phyloP scores from a whole-genome alignment of 2,329 filamentous ascomycete species.

The Colletotrichum sp. region DNA sequence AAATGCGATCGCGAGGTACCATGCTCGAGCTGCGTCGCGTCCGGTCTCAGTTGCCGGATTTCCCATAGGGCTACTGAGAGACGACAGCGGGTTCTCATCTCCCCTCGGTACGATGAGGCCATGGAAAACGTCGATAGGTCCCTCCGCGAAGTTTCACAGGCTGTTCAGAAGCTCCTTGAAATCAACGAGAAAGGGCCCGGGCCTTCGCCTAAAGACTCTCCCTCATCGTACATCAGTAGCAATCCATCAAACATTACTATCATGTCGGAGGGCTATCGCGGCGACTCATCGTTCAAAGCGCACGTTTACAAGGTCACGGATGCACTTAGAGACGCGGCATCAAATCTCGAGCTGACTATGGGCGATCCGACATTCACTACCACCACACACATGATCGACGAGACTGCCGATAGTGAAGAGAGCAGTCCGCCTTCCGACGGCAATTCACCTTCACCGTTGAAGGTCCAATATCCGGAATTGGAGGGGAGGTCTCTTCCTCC shows the following conservation, averaged over 20 bases:
- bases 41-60: slow-evolving; percentile 28
- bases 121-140: slow-evolving; percentile 30
- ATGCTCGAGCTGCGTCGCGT: slow-evolving; percentile 32
- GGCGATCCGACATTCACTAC: neutral
- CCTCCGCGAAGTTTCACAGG: slow-evolving; percentile 28
- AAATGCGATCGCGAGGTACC: slow-evolving; percentile 31
- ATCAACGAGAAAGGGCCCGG: slow-evolving; percentile 11
- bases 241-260: slow-evolving; percentile 18
- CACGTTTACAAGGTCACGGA: slow-evolving; percentile 17
- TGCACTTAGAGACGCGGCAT: neutral
- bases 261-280: slow-evolving; percentile 27
- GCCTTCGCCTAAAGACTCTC: neutral
- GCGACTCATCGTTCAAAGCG: slow-evolving; percentile 30
- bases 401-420: neutral
- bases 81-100: slow-evolving; percentile 33
- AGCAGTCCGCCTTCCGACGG: neutral
- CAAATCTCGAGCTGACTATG: neutral
- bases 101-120: slow-evolving; percentile 32
- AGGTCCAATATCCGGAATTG: slow-evolving; percentile 20
- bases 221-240: neutral
- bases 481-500: slow-evolving; percentile 26
- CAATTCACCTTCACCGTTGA: slow-evolving; percentile 3
- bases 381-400: neutral
- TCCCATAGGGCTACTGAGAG: slow-evolving; percentile 27
- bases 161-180: slow-evolving; percentile 25